Conservation (phyloP, 257 asterid species). For the Fraxinus anomala region DNA sequence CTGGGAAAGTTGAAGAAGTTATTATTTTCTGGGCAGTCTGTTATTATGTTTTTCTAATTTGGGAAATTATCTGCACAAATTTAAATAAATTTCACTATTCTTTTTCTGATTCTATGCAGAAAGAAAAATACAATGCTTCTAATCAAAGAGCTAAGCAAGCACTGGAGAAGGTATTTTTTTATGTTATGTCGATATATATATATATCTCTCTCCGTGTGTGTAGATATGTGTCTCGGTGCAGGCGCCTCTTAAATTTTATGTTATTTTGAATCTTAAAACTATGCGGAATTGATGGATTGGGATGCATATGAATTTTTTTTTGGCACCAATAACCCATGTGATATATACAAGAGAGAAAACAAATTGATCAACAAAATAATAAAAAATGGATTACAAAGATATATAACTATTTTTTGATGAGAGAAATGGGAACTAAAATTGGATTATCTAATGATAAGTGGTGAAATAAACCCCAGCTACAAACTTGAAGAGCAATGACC, state of each 20-base stretch:
- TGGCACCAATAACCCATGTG: not conserved
- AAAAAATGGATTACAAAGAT: not conserved
- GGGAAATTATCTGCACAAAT: not conserved
- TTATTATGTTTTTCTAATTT: not conserved
- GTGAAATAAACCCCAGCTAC: not conserved
- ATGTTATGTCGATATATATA: not conserved
- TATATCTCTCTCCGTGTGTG: too few relatives aligned
- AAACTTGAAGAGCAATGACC: not conserved
- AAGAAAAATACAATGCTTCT: slow-evolving; percentile 77
- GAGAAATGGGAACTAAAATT: not conserved
- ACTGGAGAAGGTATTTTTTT: slow-evolving; percentile 67
- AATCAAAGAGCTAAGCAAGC: slow-evolving; percentile 91
- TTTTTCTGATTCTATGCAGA: slow-evolving; percentile 40
- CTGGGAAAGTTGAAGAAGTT: not conserved
- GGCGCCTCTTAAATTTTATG: not conserved
- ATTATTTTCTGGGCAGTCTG: not conserved
- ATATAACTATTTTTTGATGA: not conserved
- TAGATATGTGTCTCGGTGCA: not conserved
- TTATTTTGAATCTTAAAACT: not conserved
- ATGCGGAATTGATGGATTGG: not conserved
- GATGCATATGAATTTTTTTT: not conserved
- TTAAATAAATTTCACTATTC: too few relatives aligned
- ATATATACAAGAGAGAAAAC: not conserved
- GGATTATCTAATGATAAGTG: not conserved
- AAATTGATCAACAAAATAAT: not conserved